Evolutionary conservation across 2,329 filamentous ascomycete genomes (phyloP), one percentile per base, ranked within the genome.

Genomic region (Aspergillus unguis): DNA sequence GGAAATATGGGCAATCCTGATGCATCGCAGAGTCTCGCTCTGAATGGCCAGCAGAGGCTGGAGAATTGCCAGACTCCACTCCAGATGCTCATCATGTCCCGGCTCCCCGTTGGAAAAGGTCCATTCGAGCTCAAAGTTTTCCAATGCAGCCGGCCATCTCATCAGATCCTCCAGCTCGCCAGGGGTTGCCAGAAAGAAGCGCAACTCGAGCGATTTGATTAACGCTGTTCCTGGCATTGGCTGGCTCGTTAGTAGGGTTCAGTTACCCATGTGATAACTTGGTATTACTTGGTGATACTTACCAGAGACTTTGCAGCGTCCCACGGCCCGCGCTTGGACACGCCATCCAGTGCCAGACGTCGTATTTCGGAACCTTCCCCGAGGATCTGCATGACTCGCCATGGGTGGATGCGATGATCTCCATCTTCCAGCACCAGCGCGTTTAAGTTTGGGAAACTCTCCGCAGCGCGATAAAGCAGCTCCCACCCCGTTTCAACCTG

Each of bases 1-100:
- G n/a, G 40, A 5, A 25, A 45, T 45, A 7, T 3, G 6, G 32
- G 8, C 7, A 23, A 51, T 35, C 4, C 10, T 35, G 43, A 51
- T 46, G 11, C 35, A 35, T 2, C 43, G 49, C 3, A 51, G 36
- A 9, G 36, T 46, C 17, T 10, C 26, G 7, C 17, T 29, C 33
- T 51, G 36, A n/a, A 51, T 33, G 8, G 28, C 10, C 2, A 50
- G 47, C 11, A 51, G 38, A 4, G 48, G 27, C 6, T 40, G 48
- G 9, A 51, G 25, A 6, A 33, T 45, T 9, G 48, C 42, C n/a
- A 51, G 33, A 8, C 48, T 45, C 48, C 48, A 51, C n/a, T 43
- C 29, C 2, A 32, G 11, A 50, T 10, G 29, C 23, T 8, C 48
- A 31, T 38, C 5, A 9, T 6, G 6, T 4, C 7, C 7, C 3